Evolutionary conservation across 176 grass and related monocot species (phyloP), one percentile per base, ranked within the genome.

Genomic region (Themeda triandra): DNA sequence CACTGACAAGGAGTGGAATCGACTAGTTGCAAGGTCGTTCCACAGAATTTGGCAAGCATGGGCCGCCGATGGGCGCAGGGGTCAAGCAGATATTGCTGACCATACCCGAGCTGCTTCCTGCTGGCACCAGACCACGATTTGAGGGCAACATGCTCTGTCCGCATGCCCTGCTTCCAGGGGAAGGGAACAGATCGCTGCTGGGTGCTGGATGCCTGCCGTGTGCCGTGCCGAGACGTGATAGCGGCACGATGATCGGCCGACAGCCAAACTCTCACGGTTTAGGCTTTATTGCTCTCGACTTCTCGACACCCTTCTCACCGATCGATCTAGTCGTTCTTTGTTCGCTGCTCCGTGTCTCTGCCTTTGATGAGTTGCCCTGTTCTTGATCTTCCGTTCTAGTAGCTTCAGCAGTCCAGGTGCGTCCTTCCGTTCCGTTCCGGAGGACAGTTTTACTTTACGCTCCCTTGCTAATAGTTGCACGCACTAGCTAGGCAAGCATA

Each of bases 81-180:
- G 79, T 82, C 79, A 82, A 82, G 79, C 79, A 33, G 79, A 19
- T 7, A 82, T 71, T 41, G 46, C 66, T 82, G 79, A 82, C 79
- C 79, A 71, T 33, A 54, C 31, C 31, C 33, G 24, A 65, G 33
- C 33, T 35, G 33, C 33, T 35, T 2, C 66, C 63, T 58, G 28
- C 36, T 37, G 14, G 31, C 65, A 60, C 6, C 65, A 21, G 19
- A 41, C 14, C 71, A 49, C 66, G 23, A 58, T 70, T 69, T 4
- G 46, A 58, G 66, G 37, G 66, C 66, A 82, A 21, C 79, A 58
- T 82, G 79, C 32, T 37, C n/a, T 58, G 79, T 82, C 79, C 67
- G 66, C 48, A 41, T 40, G 79, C 66, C 79, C 46, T 28, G 66
- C 66, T 58, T 82, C 66, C 25, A 15, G 66, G 73, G 79, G 66